These are phyloP conservation scores for Phascolomyces articulosus DNA, from an alignment of 371 early-diverging fungal species.

Conservation along the genomic window DNA sequence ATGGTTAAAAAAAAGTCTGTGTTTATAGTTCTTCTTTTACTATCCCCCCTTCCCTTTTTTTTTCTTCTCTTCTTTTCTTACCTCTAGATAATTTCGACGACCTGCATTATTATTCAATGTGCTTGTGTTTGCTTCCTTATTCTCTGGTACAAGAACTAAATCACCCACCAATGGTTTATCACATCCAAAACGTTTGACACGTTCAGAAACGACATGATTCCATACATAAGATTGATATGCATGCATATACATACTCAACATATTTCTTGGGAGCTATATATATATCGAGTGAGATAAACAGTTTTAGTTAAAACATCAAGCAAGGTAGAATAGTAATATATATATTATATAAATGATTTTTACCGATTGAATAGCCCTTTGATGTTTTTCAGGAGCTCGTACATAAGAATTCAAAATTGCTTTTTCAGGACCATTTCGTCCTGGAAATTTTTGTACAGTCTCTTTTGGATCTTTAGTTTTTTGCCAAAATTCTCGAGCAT, in stretches of 20 bases:
- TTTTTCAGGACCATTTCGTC: slow-evolving; percentile 73
- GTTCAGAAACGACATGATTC: slow-evolving; percentile 87
- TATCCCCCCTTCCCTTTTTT: not conserved
- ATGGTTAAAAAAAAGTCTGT: slow-evolving; percentile 10
- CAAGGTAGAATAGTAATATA: no score
- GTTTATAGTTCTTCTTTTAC: not conserved
- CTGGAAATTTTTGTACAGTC: slow-evolving; percentile 72
- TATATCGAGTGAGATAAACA: not conserved
- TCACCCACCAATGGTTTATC: slow-evolving; percentile 83
- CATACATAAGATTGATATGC: slow-evolving; percentile 97
- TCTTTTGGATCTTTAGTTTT: slow-evolving; percentile 63
- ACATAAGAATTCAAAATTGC: slow-evolving; percentile 61
- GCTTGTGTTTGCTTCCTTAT: slow-evolving; percentile 5
- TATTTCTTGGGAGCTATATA: slow-evolving; percentile 77
- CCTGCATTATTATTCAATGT: slow-evolving; percentile 17
- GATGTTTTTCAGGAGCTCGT: slow-evolving; percentile 48
- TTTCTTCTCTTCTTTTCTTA: slow-evolving; percentile 13
- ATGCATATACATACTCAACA: slow-evolving; percentile 94
- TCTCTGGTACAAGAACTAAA: slow-evolving; percentile 61
- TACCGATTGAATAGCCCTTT: slow-evolving; percentile 69
- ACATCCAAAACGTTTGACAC: slow-evolving; percentile 74
- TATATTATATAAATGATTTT: no score
- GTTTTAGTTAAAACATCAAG: no score
- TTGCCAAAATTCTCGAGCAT: slow-evolving; percentile 75
- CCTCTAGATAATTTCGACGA: slow-evolving; percentile 28